Conservation (phyloP, 805 yeast genomes). For the Kazachstania kunashirensis region DNA sequence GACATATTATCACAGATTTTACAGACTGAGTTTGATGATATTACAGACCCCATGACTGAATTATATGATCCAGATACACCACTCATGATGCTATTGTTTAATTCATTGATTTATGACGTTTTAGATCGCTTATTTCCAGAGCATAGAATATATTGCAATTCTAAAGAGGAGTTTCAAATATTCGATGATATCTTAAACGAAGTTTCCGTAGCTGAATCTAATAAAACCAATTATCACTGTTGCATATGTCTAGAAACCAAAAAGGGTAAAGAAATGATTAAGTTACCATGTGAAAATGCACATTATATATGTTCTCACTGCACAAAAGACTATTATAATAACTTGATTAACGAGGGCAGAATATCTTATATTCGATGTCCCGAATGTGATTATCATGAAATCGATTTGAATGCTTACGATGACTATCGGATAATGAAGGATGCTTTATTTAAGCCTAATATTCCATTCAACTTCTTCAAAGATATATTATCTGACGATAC, state of each 20-base stretch:
- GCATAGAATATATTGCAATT: conserved; percentile 4
- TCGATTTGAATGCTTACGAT: conserved; percentile 14
- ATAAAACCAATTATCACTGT: conserved; percentile 36
- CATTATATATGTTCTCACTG: conserved; percentile 44
- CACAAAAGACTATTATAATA: conserved; percentile 33
- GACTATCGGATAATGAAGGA: conserved; percentile 29
- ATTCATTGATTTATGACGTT: conserved; percentile 28
- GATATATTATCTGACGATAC: conserved; percentile 24
- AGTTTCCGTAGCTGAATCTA: conserved; percentile 24
- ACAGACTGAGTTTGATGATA: conserved; percentile 29
- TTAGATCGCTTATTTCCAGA: conserved; percentile 10
- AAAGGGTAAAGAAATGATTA: conserved; percentile 36
- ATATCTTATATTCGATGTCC: conserved; percentile 50
- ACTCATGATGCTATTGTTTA: conserved; percentile 37
- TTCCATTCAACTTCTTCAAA: conserved; percentile 31
- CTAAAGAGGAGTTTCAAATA: conserved; percentile 10
- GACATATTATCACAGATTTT: conserved; percentile 14
- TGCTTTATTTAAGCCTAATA: conserved; percentile 34
- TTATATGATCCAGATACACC: conserved; percentile 20
- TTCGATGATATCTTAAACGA: conserved; percentile 20
- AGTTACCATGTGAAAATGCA: conserved; percentile 29
- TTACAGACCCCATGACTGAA: conserved; percentile 12
- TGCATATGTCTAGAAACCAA: conserved; percentile 45
- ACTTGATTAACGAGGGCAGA: conserved; percentile 39
- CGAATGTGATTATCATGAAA: conserved; percentile 30